Evolutionary conservation across 805 yeast species (phyloP), one percentile per base, ranked within the genome.

Genomic region (Kodamaea neixiangensis): DNA sequence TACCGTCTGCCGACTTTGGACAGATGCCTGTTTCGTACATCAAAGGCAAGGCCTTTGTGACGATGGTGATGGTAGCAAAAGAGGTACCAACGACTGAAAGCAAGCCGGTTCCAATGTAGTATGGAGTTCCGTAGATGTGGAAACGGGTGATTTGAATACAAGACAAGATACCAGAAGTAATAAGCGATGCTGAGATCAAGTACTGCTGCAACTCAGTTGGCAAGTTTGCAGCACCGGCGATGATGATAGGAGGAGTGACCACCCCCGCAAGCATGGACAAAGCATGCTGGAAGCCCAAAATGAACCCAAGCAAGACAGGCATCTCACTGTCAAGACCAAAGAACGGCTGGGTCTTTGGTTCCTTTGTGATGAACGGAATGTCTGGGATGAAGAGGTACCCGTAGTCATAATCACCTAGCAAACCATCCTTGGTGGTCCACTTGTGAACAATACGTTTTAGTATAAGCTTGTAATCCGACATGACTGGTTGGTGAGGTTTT

Each of bases 251-350:
- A 7, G 97, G 96, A 6, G 94, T 75, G 34, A 87, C 86, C 46
- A 91, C 81, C 61, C 97, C 97, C 13, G 97, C 97, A 71, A 91
- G 72, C 97, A 92, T 91, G 20, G 97, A 83, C 56, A 91, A 67
- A 1, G 96, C 73, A 64, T 91, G 97, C 72, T 91, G 97, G 55
- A 91, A 77, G 14, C 97, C 97, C 31, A 92, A 77, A 9, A 91
- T 50, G 51, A 87, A 66, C 1, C 96, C 96, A 51, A 91, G 73
- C 6, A 87, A 58, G n/a, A 90, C 58, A 0, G 97, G 97, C 82
- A 92, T 84, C 1, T 84, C 89, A 41, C 85, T 81, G 64, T 90
- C 75, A 46, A 91, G 69, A 3, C 94, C 90, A 60, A 90, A 92
- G 69, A 91, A 91, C 0, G 96, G 96, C 60, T 86, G 90, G 1